phyloP scores from a whole-genome alignment of 164 flowering plant genomes.

The Vitis labrusca region DNA sequence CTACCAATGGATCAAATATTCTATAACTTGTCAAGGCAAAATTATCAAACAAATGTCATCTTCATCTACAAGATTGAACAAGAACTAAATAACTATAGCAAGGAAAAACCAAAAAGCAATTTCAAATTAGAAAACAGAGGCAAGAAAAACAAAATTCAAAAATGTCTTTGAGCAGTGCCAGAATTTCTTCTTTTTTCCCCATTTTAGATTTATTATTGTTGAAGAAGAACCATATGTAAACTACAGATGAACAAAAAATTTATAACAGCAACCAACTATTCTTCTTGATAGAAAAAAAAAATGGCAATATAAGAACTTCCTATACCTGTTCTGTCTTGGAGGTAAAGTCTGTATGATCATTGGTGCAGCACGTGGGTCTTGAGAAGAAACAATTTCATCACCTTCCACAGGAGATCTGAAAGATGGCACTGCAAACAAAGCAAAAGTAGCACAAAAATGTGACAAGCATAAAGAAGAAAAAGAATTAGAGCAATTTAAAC shows the following conservation, averaged over 20 bases:
- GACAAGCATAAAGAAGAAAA: background rate
- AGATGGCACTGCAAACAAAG: slow-evolving; percentile 42
- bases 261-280: background rate
- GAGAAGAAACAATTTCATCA: slow-evolving; percentile 56
- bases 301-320: background rate
- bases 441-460: background rate
- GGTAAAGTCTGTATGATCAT: slow-evolving; percentile 37
- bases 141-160: too few species aligned
- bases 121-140: too few species aligned
- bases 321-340: slow-evolving; percentile 57
- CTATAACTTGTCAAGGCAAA: too few species aligned
- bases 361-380: slow-evolving; percentile 30
- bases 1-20: too few species aligned
- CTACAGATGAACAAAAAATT: background rate
- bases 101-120: too few species aligned
- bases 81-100: too few species aligned
- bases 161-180: too few species aligned
- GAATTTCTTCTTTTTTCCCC: background rate
- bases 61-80: too few species aligned
- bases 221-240: background rate
- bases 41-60: too few species aligned
- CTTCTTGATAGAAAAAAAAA: background rate
- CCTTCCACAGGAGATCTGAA: slow-evolving; percentile 39
- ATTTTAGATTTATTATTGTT: background rate
- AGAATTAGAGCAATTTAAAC: background rate